These are phyloP conservation scores for Pseudoperonospora humuli DNA, from an alignment of 352 stramenopile genomes.

Conservation along the genomic window DNA sequence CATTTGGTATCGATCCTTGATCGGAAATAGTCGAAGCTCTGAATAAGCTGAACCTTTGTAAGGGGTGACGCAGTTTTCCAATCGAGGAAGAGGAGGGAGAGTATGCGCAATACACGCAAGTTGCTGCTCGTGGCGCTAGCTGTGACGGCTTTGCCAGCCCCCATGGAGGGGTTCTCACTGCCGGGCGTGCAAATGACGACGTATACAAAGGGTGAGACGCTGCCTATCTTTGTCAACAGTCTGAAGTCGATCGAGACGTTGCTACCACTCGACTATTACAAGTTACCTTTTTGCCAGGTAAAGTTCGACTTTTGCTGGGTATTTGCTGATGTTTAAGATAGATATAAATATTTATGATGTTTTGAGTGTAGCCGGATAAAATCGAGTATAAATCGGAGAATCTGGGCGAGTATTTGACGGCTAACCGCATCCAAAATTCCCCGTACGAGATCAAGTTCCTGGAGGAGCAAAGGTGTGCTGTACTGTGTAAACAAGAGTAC, in stretches of 20 bases:
- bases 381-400: conserved; percentile 98
- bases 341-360: neutral
- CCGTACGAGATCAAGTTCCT: conserved; percentile 93
- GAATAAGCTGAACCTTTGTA: too few species aligned
- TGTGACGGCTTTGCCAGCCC: conserved; percentile 6
- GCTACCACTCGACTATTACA: conserved; percentile 97
- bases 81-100: too few species aligned
- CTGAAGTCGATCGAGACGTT: conserved; percentile 93
- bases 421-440: conserved; percentile 98
- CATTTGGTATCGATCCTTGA: too few species aligned
- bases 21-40: too few species aligned
- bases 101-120: conserved; percentile 15
- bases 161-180: conserved; percentile 49
- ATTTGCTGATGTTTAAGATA: too few species aligned
- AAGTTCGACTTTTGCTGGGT: neutral
- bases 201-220: conserved; percentile 74
- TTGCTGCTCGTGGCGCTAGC: conserved; percentile 23
- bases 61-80: too few species aligned
- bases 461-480: conserved; percentile 55
- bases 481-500: conserved; percentile 78
- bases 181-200: conserved; percentile 85
- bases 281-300: conserved; percentile 92
- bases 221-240: conserved; percentile 92
- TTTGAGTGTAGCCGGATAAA: conserved; percentile 49
- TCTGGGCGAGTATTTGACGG: conserved; percentile 97